Evolutionary conservation across 129 eudicot genomes (phyloP), one percentile per base, ranked within the genome.

Genomic region (Artemisia annua): DNA sequence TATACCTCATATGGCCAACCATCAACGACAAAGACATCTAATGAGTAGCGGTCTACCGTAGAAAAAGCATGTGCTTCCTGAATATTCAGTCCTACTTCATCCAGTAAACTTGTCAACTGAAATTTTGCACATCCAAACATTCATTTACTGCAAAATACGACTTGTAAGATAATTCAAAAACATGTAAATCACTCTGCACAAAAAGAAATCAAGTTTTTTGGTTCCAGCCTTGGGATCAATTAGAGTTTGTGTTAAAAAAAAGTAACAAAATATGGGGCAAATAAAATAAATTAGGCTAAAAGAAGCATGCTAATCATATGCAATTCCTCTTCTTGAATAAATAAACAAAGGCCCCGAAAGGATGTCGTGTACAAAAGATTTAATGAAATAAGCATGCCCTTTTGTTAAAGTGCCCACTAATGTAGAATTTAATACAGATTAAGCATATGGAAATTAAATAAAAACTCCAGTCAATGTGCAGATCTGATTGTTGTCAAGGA

Each of bases 11-110:
- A 67, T 15, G 89, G 89, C 98, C 98, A 94, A 55, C 98, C 98
- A 81, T 94, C 97, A 76, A 94, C 97, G 24, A 94, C 97, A 79
- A 94, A 94, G 65, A 90, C 97, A 83, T 94, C 98, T 58, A 94
- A 83, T n/a, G 98, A 94, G 72, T 87, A 94, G 67, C 89, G 93
- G 88, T 94, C 98, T 14, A 77, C 82, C 14, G 97, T 90, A 63
- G 98, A 90, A 80, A 94, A 94, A 76, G 87, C 98, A 77, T 93
- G 98, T 77, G 98, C 98, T 80, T 94, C 98, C 72, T 94, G 97
- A 70, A 94, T 94, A 82, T 94, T 94, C 79, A 94, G 84, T 64
- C 98, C 97, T 68, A 90, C 78, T 81, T 94, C 98, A 75, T 89
- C 97, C 68, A 94, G 91, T 69, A 90, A 88, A 26, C 86, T 76